These are phyloP conservation scores for Yarrowia keelungensis DNA, from an alignment of 805 yeast species.

Conservation along the genomic window DNA sequence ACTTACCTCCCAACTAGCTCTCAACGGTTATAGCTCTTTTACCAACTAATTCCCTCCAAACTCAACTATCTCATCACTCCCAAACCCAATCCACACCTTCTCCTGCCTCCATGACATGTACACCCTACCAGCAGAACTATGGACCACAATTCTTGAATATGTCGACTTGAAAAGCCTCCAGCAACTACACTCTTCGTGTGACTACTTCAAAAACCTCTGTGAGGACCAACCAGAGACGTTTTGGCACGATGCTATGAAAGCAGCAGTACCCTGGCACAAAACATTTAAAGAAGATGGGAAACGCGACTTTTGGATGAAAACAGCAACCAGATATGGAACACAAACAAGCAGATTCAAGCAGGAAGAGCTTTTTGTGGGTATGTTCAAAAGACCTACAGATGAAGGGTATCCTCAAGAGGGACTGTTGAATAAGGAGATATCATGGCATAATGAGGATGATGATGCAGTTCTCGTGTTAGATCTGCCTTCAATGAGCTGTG, in stretches of 20 bases:
- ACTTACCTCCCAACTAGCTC: no score
- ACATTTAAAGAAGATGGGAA: conserved; percentile 5
- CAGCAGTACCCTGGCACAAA: conserved; percentile 20
- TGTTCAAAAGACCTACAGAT: background rate
- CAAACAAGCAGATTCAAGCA: background rate
- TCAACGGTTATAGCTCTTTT: no score
- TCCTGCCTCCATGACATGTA: background rate
- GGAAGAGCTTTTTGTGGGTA: background rate
- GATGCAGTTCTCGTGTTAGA: background rate
- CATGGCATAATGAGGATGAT: conserved; percentile 10
- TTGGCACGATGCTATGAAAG: conserved; percentile 1
- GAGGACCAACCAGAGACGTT: conserved; percentile 17
- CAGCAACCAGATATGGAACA: conserved; percentile 13
- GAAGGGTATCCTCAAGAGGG: conserved; percentile 3
- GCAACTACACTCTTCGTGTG: conserved; percentile 18
- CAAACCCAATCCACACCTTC: no score
- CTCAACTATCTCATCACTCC: no score
- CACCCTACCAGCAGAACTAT: conserved; percentile 35
- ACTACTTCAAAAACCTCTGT: background rate
- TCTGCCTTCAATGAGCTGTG: background rate
- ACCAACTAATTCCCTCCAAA: no score
- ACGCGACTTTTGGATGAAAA: conserved; percentile 17
- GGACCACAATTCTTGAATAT: conserved; percentile 4
- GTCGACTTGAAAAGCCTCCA: conserved; percentile 22
- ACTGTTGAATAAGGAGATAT: conserved; percentile 1